These are phyloP conservation scores for Schizosaccharomyces osmophilus DNA, from an alignment of 805 yeast species.

Conservation along the genomic window DNA sequence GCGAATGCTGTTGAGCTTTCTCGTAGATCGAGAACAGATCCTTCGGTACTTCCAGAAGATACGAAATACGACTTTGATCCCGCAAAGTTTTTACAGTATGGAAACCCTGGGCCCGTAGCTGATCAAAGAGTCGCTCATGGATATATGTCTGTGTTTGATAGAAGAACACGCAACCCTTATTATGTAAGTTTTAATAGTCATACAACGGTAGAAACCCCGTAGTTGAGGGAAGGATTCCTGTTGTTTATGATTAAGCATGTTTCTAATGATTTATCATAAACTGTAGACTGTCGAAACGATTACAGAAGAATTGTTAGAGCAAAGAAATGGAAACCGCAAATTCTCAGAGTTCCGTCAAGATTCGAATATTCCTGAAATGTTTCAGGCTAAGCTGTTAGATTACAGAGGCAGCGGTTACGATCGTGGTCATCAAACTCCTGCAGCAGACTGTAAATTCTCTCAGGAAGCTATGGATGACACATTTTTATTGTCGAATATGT, in stretches of 20 bases:
- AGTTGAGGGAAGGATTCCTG: not conserved
- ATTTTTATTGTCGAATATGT: slow-evolving; percentile 65
- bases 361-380: slow-evolving; percentile 48
- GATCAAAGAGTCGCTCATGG: slow-evolving; percentile 53
- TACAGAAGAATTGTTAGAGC: slow-evolving; percentile 41
- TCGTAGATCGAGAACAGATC: not conserved
- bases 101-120: slow-evolving; percentile 86
- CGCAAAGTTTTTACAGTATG: slow-evolving; percentile 61
- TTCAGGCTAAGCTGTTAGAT: slow-evolving; percentile 56
- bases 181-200: slow-evolving; percentile 17
- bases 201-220: too few relatives aligned
- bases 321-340: slow-evolving; percentile 44
- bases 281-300: slow-evolving; percentile 55
- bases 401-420: slow-evolving; percentile 90
- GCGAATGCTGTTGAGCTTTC: not conserved
- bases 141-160: slow-evolving; percentile 65
- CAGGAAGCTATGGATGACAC: slow-evolving; percentile 92
- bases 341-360: slow-evolving; percentile 73
- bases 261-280: not conserved
- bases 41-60: not conserved
- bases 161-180: slow-evolving; percentile 64
- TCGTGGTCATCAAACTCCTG: slow-evolving; percentile 77
- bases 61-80: not conserved
- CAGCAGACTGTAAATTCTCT: slow-evolving; percentile 81
- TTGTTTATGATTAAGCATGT: not conserved